Evolutionary conservation across 352 stramenopile species (phyloP), one percentile per base, ranked within the genome.

Genomic region (Discostella stelligera): DNA sequence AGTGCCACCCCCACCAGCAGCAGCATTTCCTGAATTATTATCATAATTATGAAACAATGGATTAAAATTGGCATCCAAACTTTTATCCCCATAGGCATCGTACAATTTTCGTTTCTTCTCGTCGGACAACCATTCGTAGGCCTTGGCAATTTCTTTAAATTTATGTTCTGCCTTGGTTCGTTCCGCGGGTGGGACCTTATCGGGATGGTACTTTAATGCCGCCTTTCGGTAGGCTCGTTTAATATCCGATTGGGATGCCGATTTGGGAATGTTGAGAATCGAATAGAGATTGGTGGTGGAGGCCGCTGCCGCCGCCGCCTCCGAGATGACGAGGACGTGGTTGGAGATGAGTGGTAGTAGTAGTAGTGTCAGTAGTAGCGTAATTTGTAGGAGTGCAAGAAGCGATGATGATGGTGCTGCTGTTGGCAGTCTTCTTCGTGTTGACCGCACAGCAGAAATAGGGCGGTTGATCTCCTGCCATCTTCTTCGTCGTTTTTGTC

Each of bases 51-150:
- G 63, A 44, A 73, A 30, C 8, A 49, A 62, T 9, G 74, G 79
- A 37, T 66, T 44, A 49, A 86, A 82, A 69, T 69, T 81, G 10
- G 61, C 64, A 55, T 89, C 77, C 59, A 86, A 75, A 44, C 72
- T 69, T 11, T 71, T 54, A 21, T 90, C 81, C n/a, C 87, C 86
- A 70, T 87, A 91, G 30, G 67, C 11, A 83, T 94, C 87, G 74
- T 94, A 94, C 44, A 87, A 52, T 55, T 79, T 59, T 50, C 82
- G 61, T 68, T 91, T 88, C 18, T 89, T 78, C 21, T 92, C 86
- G 71, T 95, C 88, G 7, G 71, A 85, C 16, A 95, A 73, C 46
- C 85, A 87, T 66, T 94, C 87, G 58, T 95, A 94, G 1, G 91
- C 88, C 70, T 91, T 83, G 18, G 66, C 72, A 20, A 94, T 84